phyloP scores from a whole-genome alignment of 2,329 filamentous ascomycete genomes.

The Chaetomiaceae sp. region DNA sequence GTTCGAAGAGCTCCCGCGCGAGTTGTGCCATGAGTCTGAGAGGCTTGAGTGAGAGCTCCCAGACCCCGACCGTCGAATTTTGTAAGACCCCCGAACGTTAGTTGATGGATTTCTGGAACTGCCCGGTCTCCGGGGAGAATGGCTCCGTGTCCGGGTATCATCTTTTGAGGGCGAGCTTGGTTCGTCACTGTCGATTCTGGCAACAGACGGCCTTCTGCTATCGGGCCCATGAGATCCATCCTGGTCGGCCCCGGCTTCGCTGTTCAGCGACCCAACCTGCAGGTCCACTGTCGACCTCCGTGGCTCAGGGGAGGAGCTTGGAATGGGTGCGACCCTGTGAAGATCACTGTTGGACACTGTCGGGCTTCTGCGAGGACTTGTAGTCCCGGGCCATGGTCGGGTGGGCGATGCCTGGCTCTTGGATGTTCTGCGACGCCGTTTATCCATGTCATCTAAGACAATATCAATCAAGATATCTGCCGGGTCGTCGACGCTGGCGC shows the following conservation, averaged over 20 bases:
- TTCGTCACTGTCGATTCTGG: slow-evolving; percentile 46
- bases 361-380: slow-evolving; percentile 59
- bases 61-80: slow-evolving; percentile 81
- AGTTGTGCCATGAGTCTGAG: slow-evolving; percentile 59
- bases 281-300: slow-evolving; percentile 47
- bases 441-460: slow-evolving; percentile 94
- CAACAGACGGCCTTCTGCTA: slow-evolving; percentile 42
- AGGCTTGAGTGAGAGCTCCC: slow-evolving; percentile 85
- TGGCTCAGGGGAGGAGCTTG: slow-evolving; percentile 56
- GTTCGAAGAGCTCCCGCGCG: slow-evolving; percentile 74
- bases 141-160: slow-evolving; percentile 60
- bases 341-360: slow-evolving; percentile 62
- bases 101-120: slow-evolving; percentile 69
- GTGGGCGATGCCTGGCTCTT: slow-evolving; percentile 80
- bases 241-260: slow-evolving; percentile 47
- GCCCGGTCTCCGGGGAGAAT: slow-evolving; percentile 72
- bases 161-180: slow-evolving; percentile 41
- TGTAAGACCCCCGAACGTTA: slow-evolving; percentile 64
- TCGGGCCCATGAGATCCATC: slow-evolving; percentile 34
- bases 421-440: slow-evolving; percentile 78
- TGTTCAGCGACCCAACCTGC: slow-evolving; percentile 56
- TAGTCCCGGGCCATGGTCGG: slow-evolving; percentile 57
- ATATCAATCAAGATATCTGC: slow-evolving; percentile 88
- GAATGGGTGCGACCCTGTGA: slow-evolving; percentile 63
- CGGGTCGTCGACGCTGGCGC: slow-evolving; percentile 82